Percentiles rank a stretch among this genome's conserved stretches.
phyloP scores from a whole-genome alignment of 129 eudicot species.

The Chrysanthemum makinoi region DNA sequence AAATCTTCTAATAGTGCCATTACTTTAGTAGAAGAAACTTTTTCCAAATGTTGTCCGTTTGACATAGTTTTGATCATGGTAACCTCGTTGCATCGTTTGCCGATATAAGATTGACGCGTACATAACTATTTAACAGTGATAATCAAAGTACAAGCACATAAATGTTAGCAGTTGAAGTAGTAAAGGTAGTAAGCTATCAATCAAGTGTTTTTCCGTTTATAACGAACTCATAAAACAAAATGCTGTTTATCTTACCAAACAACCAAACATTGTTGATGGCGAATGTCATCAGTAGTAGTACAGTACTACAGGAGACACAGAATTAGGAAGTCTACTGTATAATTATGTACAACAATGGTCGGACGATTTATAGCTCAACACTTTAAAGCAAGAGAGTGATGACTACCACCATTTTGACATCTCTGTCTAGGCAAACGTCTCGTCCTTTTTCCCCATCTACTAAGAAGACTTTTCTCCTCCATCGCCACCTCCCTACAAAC shows the following conservation, averaged over 20 bases:
- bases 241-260: slow-evolving; percentile 5
- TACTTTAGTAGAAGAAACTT: background rate
- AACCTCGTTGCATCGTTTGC: background rate
- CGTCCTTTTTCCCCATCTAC: slow-evolving; percentile 85
- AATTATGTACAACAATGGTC: slow-evolving; percentile 32
- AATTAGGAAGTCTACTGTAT: slow-evolving; percentile 17
- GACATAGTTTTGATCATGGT: background rate
- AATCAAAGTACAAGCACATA: background rate
- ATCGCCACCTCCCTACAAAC: slow-evolving; percentile 32
- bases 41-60: background rate
- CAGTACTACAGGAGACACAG: slow-evolving; percentile 15
- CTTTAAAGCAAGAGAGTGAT: slow-evolving; percentile 38
- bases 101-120: background rate
- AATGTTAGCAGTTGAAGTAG: background rate
- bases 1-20: too few species aligned
- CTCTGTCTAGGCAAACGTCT: slow-evolving; percentile 76
- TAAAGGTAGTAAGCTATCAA: background rate
- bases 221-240: slow-evolving; percentile 20
- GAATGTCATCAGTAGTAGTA: slow-evolving; percentile 15
- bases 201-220: slow-evolving; percentile 19
- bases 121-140: background rate
- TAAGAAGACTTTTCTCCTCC: slow-evolving; percentile 47
- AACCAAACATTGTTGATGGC: slow-evolving; percentile 22
- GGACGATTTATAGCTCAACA: slow-evolving; percentile 30
- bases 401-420: slow-evolving; percentile 33